These are phyloP conservation scores for Sphagnum fallax DNA, from an alignment of 228 moss, liverwort and hornwort species.

Conservation along the genomic window DNA sequence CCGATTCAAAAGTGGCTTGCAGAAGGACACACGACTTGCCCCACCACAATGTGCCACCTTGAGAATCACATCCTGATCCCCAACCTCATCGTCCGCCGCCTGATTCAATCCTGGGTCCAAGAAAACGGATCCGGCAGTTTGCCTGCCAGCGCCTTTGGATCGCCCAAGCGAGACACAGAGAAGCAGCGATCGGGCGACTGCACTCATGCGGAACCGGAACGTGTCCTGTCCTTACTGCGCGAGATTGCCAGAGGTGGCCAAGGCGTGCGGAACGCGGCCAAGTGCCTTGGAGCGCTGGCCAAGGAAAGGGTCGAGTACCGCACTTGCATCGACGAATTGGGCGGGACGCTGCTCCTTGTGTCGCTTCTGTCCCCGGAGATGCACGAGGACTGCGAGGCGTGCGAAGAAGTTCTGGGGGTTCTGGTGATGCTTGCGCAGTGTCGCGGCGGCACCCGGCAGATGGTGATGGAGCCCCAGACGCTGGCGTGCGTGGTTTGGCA, in stretches of 20 bases:
- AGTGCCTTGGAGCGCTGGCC: background rate
- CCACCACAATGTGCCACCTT: conserved; percentile 2
- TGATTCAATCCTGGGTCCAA: background rate
- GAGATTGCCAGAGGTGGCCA: conserved; percentile 1
- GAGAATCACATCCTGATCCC: conserved; percentile 3
- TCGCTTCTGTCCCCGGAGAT: background rate
- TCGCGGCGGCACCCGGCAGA: background rate
- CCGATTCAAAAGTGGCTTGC: background rate
- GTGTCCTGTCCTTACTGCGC: background rate
- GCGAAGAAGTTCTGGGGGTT: background rate
- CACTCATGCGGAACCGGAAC: background rate
- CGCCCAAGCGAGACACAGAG: background rate
- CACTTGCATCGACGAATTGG: conserved; percentile 2
- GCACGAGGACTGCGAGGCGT: conserved; percentile 1
- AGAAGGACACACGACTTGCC: conserved; percentile 1
- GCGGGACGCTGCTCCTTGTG: background rate
- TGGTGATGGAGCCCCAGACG: conserved; percentile 1
- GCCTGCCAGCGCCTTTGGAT: background rate
- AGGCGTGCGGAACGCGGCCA: background rate
- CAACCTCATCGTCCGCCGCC: conserved; percentile 1
- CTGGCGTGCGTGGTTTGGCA: conserved; percentile 1
- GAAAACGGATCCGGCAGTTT: conserved; percentile 2
- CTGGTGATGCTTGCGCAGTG: background rate
- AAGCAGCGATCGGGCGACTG: background rate
- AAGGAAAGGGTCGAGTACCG: conserved; percentile 1